Conservation (phyloP, 352 stramenopile genomes). For the Phytophthora niederhauseri region DNA sequence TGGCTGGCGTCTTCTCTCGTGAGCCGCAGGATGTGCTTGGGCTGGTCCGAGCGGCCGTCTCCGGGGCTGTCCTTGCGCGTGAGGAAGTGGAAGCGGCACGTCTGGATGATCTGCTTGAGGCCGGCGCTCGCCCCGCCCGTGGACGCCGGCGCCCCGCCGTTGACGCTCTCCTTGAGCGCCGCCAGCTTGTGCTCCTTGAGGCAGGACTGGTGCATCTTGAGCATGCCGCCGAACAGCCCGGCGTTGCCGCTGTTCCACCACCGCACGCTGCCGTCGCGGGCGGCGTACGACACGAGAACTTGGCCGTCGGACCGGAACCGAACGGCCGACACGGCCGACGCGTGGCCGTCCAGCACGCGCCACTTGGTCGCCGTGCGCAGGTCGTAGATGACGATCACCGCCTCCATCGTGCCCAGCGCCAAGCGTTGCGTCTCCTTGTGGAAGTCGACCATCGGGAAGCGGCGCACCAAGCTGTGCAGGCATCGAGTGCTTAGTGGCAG, state of each 20-base stretch:
- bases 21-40: slow-evolving; percentile 66
- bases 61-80: slow-evolving; percentile 55
- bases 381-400: slow-evolving; percentile 90
- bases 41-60: slow-evolving; percentile 26
- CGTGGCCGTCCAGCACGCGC: slow-evolving; percentile 85
- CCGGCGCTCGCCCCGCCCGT: slow-evolving; percentile 67
- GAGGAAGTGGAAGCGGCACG: slow-evolving; percentile 83
- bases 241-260: slow-evolving; percentile 89
- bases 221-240: slow-evolving; percentile 80
- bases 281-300: slow-evolving; percentile 85
- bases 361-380: slow-evolving; percentile 89
- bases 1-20: slow-evolving; percentile 83
- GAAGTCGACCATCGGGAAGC: slow-evolving; percentile 90
- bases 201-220: slow-evolving; percentile 90
- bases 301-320: slow-evolving; percentile 75
- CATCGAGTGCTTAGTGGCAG: slow-evolving; percentile 80
- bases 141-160: slow-evolving; percentile 45
- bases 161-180: slow-evolving; percentile 46
- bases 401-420: slow-evolving; percentile 86
- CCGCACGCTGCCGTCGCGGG: slow-evolving; percentile 74
- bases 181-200: slow-evolving; percentile 84
- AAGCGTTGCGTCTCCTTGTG: slow-evolving; percentile 89
- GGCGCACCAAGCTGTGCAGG: slow-evolving; percentile 79
- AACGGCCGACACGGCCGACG: slow-evolving; percentile 71
- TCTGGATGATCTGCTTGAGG: slow-evolving; percentile 86